Conservation (phyloP, 2,329 filamentous ascomycete genomes). For the Plenodomus tracheiphilus region DNA sequence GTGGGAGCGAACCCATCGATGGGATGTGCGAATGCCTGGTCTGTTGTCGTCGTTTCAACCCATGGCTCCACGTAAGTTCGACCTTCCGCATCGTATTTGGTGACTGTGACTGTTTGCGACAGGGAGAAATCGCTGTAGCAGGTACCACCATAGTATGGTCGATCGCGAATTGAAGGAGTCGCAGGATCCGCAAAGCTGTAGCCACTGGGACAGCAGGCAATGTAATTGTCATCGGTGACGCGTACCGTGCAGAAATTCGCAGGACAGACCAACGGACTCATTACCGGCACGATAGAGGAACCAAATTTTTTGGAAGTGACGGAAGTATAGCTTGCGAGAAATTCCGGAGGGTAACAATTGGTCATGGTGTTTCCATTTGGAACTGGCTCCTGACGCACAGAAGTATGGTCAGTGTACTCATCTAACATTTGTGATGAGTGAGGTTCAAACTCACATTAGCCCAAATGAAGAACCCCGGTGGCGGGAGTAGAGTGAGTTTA, state of each 20-base stretch:
- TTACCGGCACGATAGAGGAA: slow-evolving; percentile 26
- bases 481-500: slow-evolving; percentile 24
- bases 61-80: slow-evolving; percentile 14
- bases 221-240: slow-evolving; percentile 23
- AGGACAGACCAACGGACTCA: slow-evolving; percentile 32
- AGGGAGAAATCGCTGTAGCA: slow-evolving; percentile 28
- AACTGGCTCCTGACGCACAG: slow-evolving; percentile 19
- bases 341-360: slow-evolving; percentile 30
- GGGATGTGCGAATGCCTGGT: slow-evolving; percentile 30
- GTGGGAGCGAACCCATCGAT: slow-evolving; percentile 31
- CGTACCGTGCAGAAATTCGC: slow-evolving; percentile 24
- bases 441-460: slow-evolving; percentile 5
- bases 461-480: slow-evolving; percentile 29
- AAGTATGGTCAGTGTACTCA: not conserved
- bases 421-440: not conserved
- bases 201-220: slow-evolving; percentile 33
- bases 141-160: slow-evolving; percentile 31
- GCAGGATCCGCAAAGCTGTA: slow-evolving; percentile 22
- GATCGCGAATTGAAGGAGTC: slow-evolving; percentile 14
- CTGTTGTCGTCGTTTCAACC: slow-evolving; percentile 7
- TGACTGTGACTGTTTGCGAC: slow-evolving; percentile 16
- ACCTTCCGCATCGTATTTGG: slow-evolving; percentile 20
- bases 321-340: slow-evolving; percentile 24
- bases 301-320: slow-evolving; percentile 8
- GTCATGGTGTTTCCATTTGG: slow-evolving; percentile 22